phyloP scores from a whole-genome alignment of 1,284 basidiomycete genomes.

The Sporisorium reilianum region DNA sequence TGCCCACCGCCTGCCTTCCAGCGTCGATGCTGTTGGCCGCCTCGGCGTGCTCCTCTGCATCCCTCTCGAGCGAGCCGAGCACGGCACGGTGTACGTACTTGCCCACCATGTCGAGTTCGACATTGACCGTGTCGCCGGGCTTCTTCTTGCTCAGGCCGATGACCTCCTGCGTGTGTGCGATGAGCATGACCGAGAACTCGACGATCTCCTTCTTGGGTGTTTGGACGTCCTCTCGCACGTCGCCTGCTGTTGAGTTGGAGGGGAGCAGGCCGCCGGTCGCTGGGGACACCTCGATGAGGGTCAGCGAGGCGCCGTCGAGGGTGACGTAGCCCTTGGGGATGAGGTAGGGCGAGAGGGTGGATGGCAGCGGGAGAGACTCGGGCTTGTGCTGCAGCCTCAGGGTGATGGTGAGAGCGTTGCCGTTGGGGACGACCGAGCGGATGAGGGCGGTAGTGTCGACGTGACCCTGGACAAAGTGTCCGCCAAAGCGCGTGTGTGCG shows the following conservation, averaged over 20 bases:
- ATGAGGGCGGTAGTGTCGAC: conserved; percentile 83
- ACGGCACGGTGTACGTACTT: conserved; percentile 67
- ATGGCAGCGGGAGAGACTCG: conserved; percentile 74
- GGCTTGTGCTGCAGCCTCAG: conserved; percentile 74
- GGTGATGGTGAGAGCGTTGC: conserved; percentile 85
- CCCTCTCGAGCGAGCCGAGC: conserved; percentile 47
- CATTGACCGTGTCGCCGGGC: conserved; percentile 64
- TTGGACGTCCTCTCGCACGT: conserved; percentile 37
- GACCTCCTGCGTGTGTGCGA: conserved; percentile 68
- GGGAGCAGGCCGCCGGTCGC: conserved; percentile 58
- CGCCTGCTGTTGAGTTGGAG: conserved; percentile 51
- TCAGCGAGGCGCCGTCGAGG: conserved; percentile 93
- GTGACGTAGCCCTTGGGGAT: conserved; percentile 97
- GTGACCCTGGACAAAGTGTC: conserved; percentile 88
- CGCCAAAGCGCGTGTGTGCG: conserved; percentile 90
- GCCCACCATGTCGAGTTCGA: conserved; percentile 69
- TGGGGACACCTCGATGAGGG: conserved; percentile 80
- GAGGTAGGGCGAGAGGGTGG: conserved; percentile 82
- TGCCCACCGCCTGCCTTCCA: conserved; percentile 25
- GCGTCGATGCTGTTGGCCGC: conserved; percentile 40
- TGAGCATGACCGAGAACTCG: conserved; percentile 69
- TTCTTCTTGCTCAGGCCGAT: conserved; percentile 65
- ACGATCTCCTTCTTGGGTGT: conserved; percentile 55
- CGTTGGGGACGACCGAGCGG: conserved; percentile 77
- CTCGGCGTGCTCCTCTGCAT: conserved; percentile 31